A percentile compares a stretch with the other conserved stretches of the same genome.
Conservation (phyloP, 2,329 filamentous ascomycete genomes). For the Coniella vitis region DNA sequence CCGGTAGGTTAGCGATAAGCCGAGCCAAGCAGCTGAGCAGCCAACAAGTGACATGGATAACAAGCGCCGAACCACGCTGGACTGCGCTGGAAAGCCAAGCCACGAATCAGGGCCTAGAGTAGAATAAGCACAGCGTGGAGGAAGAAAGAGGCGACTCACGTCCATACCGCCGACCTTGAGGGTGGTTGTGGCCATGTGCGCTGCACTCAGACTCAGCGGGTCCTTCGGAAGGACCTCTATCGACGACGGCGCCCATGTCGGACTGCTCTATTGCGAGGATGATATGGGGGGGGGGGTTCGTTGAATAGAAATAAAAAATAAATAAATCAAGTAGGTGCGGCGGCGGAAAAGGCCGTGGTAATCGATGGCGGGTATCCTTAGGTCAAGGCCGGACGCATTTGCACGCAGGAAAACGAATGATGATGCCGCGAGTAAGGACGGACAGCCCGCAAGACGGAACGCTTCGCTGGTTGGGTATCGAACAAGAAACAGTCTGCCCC, state of each 20-base stretch:
- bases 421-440: constrained; percentile 35
- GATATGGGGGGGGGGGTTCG: neutral
- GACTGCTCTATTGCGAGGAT: neutral
- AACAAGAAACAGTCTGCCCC: no score
- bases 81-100: constrained; percentile 6
- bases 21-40: neutral
- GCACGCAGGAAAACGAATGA: neutral
- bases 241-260: constrained; percentile 44
- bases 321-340: neutral
- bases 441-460: constrained; percentile 46
- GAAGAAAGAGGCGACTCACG: constrained; percentile 39
- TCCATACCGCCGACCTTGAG: constrained; percentile 86
- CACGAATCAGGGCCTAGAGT: neutral
- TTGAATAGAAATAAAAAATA: no score
- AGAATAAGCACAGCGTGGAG: neutral
- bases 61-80: neutral
- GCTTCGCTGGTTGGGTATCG: no score
- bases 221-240: constrained; percentile 41
- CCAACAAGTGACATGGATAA: neutral
- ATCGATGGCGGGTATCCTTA: constrained; percentile 46
- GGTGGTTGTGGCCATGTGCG: constrained; percentile 82
- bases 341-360: no score
- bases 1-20: constrained; percentile 23
- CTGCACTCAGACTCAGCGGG: constrained; percentile 33
- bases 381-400: no score